Evolutionary conservation across 495 filamentous ascomycete genomes (phyloP), one percentile per base, ranked within the genome.

Genomic region (Gamarada debralockiae): DNA sequence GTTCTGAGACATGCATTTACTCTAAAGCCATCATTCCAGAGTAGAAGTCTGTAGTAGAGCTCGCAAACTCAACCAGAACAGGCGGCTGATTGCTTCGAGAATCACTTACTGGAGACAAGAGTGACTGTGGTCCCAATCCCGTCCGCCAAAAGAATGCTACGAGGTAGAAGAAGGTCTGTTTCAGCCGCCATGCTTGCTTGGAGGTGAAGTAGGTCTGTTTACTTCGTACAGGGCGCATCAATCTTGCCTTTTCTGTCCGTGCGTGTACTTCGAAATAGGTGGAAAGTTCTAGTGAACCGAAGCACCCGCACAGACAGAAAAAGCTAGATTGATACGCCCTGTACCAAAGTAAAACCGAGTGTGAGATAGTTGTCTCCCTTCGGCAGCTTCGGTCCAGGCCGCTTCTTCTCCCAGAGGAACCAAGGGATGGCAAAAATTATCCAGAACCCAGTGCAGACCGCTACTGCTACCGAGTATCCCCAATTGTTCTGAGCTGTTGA

Each of bases 381-480:
- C 17, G 59, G 59, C 2, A 62, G 31, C 14, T 17, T 18, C n/a
- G 59, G 59, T 15, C 59, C 59, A 15, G 59, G 59, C 1, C 59
- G 59, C 25, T 52, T 58, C 37, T 62, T 55, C 56, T 62, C 59
- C 55, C 52, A 57, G 6, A 62, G 17, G 29, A 62, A 62, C 59
- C 59, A 62, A 1, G 59, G 59, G 23, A 62, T 62, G 25, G 55
- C 59, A 0, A 62, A 33, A 10, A 62, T 24, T 6, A 62, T 56
- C 59, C n/a, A n/a, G n/a, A n/a, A n/a, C n/a, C n/a, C n/a, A n/a
- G n/a, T n/a, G n/a, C n/a, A n/a, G n/a, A n/a, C 59, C 58, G 59
- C 59, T 0, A 62, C 59, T 12, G 59, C 48, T 10, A 59, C 55
- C 24, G 59, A 62, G 39, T 62, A 62, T 25, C 59, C 59, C 56